Conservation (phyloP, 345 rosid species). For the Firmiana major region DNA sequence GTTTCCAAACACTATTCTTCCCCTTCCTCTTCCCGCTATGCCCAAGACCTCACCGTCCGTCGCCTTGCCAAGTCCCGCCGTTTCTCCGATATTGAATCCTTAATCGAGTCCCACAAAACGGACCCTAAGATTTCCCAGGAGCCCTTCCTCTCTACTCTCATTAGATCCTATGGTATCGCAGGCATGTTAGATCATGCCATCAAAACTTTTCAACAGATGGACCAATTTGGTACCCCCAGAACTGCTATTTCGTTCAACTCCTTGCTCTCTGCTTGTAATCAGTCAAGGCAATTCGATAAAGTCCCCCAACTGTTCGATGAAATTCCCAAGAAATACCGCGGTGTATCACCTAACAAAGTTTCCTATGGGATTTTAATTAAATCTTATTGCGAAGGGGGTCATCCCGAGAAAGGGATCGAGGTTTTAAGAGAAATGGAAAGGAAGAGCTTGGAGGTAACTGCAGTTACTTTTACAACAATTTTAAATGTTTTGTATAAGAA, state of each 20-base stretch:
- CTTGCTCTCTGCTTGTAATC: conserved; percentile 44
- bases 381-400: conserved; percentile 60
- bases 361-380: conserved; percentile 65
- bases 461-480: conserved; percentile 55
- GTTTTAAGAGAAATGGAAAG: conserved; percentile 49
- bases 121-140: conserved; percentile 57
- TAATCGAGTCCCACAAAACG: conserved; percentile 56
- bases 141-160: conserved; percentile 53
- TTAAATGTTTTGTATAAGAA: conserved; percentile 50
- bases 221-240: conserved; percentile 51
- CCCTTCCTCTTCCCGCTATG: conserved; percentile 53
- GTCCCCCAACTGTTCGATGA: conserved; percentile 64
- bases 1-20: conserved; percentile 40
- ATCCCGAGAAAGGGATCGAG: conserved; percentile 47
- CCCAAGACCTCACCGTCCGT: conserved; percentile 64
- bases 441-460: conserved; percentile 46
- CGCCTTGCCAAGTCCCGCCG: conserved; percentile 71
- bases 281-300: conserved; percentile 32
- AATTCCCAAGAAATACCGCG: conserved; percentile 35
- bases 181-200: conserved; percentile 63
- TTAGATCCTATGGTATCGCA: conserved; percentile 68
- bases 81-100: conserved; percentile 55
- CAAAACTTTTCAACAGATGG: conserved; percentile 54
- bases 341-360: conserved; percentile 47
- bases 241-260: conserved; percentile 57